A percentile compares a stretch with the other conserved stretches of the same genome.
These are phyloP conservation scores for Pythium insidiosum DNA, from an alignment of 352 stramenopile genomes.

Conservation along the genomic window DNA sequence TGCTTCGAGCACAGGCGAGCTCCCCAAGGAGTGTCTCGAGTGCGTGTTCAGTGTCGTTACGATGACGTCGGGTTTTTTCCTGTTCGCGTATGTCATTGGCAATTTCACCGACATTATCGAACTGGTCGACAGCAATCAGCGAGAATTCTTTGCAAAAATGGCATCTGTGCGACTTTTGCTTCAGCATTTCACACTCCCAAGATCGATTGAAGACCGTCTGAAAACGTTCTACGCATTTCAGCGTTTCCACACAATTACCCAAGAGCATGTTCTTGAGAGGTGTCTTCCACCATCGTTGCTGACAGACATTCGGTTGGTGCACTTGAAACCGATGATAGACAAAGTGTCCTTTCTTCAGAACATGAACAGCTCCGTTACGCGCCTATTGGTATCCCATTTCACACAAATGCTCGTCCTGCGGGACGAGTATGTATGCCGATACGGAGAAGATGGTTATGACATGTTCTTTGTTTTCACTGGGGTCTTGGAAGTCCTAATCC, in stretches of 20 bases:
- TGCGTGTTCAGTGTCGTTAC: constrained; percentile 31
- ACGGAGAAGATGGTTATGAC: constrained; percentile 37
- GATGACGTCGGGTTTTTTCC: constrained; percentile 33
- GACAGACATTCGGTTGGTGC: constrained; percentile 40
- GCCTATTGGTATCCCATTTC: constrained; percentile 45
- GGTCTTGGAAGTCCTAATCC: constrained; percentile 27
- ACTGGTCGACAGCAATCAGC: constrained; percentile 34
- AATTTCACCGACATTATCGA: constrained; percentile 43
- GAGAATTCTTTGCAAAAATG: constrained; percentile 39
- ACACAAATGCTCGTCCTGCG: constrained; percentile 29
- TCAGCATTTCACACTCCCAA: constrained; percentile 29
- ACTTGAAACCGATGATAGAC: constrained; percentile 39
- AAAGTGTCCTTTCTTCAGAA: constrained; percentile 44
- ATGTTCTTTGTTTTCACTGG: constrained; percentile 59
- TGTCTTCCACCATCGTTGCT: constrained; percentile 40
- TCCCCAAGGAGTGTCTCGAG: constrained; percentile 23
- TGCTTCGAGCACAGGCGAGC: constrained; percentile 25
- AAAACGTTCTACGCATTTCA: constrained; percentile 47
- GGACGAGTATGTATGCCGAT: constrained; percentile 32
- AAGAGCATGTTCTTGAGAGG: constrained; percentile 31
- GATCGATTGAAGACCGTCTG: constrained; percentile 23
- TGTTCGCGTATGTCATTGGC: constrained; percentile 36
- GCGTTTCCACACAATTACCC: constrained; percentile 44
- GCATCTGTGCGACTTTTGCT: constrained; percentile 30
- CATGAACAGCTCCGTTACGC: constrained; percentile 37